These are phyloP conservation scores for Gossypium herbaceum DNA, from an alignment of 345 rosid species.

Conservation along the genomic window DNA sequence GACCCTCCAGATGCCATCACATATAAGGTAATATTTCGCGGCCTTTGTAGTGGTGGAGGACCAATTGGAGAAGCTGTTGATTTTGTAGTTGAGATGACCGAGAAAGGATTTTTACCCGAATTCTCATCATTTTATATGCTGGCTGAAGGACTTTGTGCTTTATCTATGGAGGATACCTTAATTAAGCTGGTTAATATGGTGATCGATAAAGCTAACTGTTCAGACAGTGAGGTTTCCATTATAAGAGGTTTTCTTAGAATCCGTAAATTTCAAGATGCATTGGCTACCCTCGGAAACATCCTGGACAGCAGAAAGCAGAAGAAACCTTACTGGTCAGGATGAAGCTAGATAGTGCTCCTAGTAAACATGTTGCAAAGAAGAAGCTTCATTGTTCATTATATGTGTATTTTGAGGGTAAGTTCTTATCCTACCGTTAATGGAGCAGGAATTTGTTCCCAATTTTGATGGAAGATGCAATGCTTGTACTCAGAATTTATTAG, in stretches of 20 bases:
- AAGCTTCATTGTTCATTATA: not conserved
- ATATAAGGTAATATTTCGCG: constrained; percentile 63
- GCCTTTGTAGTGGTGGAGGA: constrained; percentile 73
- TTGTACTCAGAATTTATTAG: not conserved
- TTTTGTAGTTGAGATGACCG: constrained; percentile 65
- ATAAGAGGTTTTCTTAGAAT: constrained; percentile 68
- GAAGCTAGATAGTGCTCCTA: constrained; percentile 1
- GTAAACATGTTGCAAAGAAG: not conserved
- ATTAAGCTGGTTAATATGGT: constrained; percentile 53
- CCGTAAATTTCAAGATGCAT: constrained; percentile 40
- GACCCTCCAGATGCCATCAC: constrained; percentile 58
- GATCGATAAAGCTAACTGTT: constrained; percentile 64
- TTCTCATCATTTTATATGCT: constrained; percentile 69
- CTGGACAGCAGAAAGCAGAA: constrained; percentile 40
- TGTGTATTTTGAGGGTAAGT: not conserved
- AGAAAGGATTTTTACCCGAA: constrained; percentile 68
- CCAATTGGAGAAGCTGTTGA: constrained; percentile 82
- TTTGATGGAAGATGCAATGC: constrained; percentile 5
- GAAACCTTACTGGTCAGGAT: constrained; percentile 38
- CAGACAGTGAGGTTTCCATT: constrained; percentile 53
- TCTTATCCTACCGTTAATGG: not conserved
- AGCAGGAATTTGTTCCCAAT: not conserved
- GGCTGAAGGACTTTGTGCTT: constrained; percentile 75
- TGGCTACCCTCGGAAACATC: constrained; percentile 22
- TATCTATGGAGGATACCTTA: constrained; percentile 67